Percentiles rank a stretch among this genome's conserved stretches.
phyloP scores from a whole-genome alignment of 1,139 yeast species.

The Eremothecium gossypii region DNA sequence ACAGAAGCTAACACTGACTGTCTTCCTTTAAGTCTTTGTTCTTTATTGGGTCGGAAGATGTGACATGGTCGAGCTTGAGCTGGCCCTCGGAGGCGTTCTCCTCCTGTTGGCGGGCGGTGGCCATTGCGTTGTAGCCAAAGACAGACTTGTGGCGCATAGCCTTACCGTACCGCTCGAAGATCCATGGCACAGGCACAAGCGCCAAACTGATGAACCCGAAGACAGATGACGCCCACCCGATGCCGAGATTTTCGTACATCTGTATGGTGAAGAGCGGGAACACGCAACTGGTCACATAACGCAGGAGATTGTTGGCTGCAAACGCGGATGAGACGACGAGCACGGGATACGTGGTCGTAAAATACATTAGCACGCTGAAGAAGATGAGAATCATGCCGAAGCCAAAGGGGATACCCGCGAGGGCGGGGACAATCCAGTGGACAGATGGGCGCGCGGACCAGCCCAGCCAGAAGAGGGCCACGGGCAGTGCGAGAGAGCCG shows the following conservation, averaged over 20 bases:
- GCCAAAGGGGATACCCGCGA: conserved; percentile 70
- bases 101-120: background rate
- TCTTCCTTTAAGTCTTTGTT: too few relatives aligned
- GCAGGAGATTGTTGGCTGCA: conserved; percentile 67
- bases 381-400: conserved; percentile 65
- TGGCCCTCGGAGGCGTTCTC: too few relatives aligned
- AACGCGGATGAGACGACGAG: conserved; percentile 63
- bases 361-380: conserved; percentile 62
- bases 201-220: conserved; percentile 65
- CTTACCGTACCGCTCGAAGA: conserved; percentile 48
- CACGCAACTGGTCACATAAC: conserved; percentile 50
- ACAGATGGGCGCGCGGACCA: conserved; percentile 59
- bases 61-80: too few relatives aligned
- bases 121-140: conserved; percentile 47
- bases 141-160: conserved; percentile 42
- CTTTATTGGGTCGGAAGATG: too few relatives aligned
- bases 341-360: conserved; percentile 70
- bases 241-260: conserved; percentile 58
- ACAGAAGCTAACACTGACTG: too few relatives aligned
- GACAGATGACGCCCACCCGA: conserved; percentile 72
- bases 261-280: conserved; percentile 71
- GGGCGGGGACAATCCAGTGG: conserved; percentile 75
- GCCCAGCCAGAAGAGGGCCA: conserved; percentile 71
- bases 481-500: conserved; percentile 57
- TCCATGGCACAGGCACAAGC: conserved; percentile 64